Percentiles rank a stretch among this genome's conserved stretches.
phyloP scores from a whole-genome alignment of 495 filamentous ascomycete species.

The Hyphodiscus hymeniophilus region DNA sequence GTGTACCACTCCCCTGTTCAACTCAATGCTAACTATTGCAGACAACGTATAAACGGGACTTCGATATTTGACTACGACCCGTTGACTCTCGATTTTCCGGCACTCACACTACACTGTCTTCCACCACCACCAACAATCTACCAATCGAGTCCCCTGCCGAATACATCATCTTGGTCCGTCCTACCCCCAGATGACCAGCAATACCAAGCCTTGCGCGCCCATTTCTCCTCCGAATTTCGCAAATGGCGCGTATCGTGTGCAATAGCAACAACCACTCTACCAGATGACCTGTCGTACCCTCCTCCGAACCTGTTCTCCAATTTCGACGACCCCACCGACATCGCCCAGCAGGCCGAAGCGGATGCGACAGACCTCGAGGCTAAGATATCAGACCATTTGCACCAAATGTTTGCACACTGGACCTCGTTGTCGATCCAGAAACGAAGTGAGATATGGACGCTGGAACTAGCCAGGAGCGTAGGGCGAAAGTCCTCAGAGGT shows the following conservation, averaged over 20 bases:
- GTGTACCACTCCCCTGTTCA: slow-evolving; percentile 21
- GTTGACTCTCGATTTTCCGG: slow-evolving; percentile 70
- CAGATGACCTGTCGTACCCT: slow-evolving; percentile 23
- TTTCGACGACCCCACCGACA: slow-evolving; percentile 10
- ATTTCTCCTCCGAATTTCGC: slow-evolving; percentile 55
- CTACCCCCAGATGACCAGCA: slow-evolving; percentile 61
- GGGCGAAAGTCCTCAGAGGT: slow-evolving; percentile 58
- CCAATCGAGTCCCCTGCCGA: slow-evolving; percentile 59
- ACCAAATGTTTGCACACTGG: slow-evolving; percentile 66
- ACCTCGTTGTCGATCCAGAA: slow-evolving; percentile 44
- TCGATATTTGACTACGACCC: slow-evolving; percentile 76
- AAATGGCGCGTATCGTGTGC: slow-evolving; percentile 44
- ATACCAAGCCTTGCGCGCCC: slow-evolving; percentile 56
- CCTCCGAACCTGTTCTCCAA: slow-evolving; percentile 18
- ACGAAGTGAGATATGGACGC: slow-evolving; percentile 59
- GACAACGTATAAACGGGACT: slow-evolving; percentile 11
- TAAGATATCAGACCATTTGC: slow-evolving; percentile 58
- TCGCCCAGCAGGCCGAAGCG: slow-evolving; percentile 31
- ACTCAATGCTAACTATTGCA: slow-evolving; percentile 7
- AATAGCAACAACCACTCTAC: slow-evolving; percentile 19
- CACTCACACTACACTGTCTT: slow-evolving; percentile 71
- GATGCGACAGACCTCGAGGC: slow-evolving; percentile 34
- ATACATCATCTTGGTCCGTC: slow-evolving; percentile 64
- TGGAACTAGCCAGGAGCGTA: slow-evolving; percentile 70
- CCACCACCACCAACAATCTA: slow-evolving; percentile 70